Evolutionary conservation across 208 protist genomes (phyloP).

Genomic region (Willaertia magna): DNA sequence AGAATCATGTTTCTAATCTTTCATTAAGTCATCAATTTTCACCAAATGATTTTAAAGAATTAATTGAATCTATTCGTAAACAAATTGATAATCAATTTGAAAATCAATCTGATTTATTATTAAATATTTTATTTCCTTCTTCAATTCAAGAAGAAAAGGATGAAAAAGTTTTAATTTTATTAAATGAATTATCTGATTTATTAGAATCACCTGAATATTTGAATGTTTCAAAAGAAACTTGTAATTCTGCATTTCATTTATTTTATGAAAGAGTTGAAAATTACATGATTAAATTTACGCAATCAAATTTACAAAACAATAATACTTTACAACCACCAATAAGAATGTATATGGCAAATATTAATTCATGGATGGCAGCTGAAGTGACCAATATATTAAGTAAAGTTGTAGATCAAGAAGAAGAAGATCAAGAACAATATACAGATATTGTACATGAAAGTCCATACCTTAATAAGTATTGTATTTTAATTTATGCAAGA

Average conservation of each 20-base stretch:
- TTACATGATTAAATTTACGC: background rate
- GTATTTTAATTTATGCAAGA: background rate
- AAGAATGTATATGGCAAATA: background rate
- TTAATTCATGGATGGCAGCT: background rate
- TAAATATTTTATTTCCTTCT: background rate
- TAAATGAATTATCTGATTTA: background rate
- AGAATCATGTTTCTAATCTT: background rate
- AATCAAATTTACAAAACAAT: background rate
- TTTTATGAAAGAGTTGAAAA: background rate
- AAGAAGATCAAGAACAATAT: background rate
- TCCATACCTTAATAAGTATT: background rate
- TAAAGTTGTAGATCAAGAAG: background rate
- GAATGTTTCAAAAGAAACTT: background rate
- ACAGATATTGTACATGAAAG: background rate
- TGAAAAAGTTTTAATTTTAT: background rate
- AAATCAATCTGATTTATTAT: background rate
- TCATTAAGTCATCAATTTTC: background rate
- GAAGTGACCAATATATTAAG: too few species aligned
- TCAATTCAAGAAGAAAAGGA: background rate
- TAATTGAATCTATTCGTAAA: background rate
- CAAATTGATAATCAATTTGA: background rate
- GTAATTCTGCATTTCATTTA: background rate
- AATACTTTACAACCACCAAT: background rate
- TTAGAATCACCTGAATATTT: background rate
- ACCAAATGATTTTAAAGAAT: background rate